Percentiles rank a stretch among this genome's conserved stretches.
Conservation (phyloP, 2,329 filamentous ascomycete genomes). For the Pseudohalonectria lignicola region DNA sequence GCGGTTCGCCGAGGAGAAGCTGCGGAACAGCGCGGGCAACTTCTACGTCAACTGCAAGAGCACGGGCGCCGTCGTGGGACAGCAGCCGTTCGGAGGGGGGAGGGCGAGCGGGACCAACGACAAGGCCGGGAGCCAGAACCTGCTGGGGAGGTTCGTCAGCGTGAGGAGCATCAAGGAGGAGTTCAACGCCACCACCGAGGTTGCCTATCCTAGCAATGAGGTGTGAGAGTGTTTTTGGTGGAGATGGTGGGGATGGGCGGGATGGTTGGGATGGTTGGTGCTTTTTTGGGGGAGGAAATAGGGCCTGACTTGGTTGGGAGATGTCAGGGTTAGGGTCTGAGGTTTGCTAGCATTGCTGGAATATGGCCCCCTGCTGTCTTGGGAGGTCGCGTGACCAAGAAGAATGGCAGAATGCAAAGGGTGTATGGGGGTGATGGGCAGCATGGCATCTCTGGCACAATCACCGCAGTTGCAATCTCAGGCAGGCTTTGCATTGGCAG, state of each 20-base stretch:
- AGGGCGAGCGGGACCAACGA: constrained; percentile 43
- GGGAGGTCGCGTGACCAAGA: no score
- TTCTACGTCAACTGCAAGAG: constrained; percentile 49
- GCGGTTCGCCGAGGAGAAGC: constrained; percentile 34
- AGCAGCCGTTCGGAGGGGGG: constrained; percentile 44
- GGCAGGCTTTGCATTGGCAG: no score
- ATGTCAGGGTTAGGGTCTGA: not conserved
- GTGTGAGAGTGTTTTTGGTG: constrained; percentile 27
- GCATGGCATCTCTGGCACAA: no score
- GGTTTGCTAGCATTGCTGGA: no score
- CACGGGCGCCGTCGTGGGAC: constrained; percentile 42
- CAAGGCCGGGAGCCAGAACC: constrained; percentile 40
- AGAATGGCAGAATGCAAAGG: no score
- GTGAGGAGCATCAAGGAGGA: constrained; percentile 55
- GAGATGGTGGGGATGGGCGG: not conserved
- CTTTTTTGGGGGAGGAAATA: not conserved
- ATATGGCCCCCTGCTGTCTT: no score
- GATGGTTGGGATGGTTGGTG: not conserved
- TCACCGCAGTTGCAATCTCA: no score
- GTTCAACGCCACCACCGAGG: constrained; percentile 51
- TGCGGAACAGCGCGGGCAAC: constrained; percentile 44
- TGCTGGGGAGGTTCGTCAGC: constrained; percentile 39
- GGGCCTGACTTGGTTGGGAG: not conserved
- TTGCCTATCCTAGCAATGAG: constrained; percentile 64
- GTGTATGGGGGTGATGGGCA: no score